Base-by-base conservation (phyloP, 1,284 basidiomycete genomes). In the Marasmius tenuissimus region DNA sequence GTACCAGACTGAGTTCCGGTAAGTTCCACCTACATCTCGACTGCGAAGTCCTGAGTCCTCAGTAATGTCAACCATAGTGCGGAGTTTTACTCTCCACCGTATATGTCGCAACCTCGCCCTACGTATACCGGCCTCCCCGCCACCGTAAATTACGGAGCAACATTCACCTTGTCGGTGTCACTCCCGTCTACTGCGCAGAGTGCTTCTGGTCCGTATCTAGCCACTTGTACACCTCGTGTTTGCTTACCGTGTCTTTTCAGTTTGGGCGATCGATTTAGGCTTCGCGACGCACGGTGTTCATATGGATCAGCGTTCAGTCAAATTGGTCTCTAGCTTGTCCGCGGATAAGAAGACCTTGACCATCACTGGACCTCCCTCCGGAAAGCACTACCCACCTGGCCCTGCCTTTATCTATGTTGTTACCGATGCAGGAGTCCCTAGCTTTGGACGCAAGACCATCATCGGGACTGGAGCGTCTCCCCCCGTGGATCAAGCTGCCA, bases 331-430 rank as follows among this genome's bases (percentile, higher is more conserved):
- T 4, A 68, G 71, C 6, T 59, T 74, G 1, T 67, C 66, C 11
- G 7, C 47, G 27, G 74, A 78, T 57, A 65, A 64, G 52, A 69
- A 69, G 56, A 73, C 70, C 9, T 67, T 84, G 35, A 73, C 69
- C 0, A 68, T 82, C 38, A 76, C 69, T 2, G 81, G 75, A 4
- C 83, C 82, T 7, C 77, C 81, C 1, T 69, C 75, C 56, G 75
- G 68, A 11, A 70, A 71, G 22, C 69, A 84, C 27, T 82, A 85
- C 60, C 81, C 82, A 4, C 81, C 83, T 39, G 86, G 86, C 5
- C 84, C 84, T 6, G 86, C 78, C 1, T 83, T 80, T 72, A 67
- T 88, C 45, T 85, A 81, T 65, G 70, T 86, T 37, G 78, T 86
- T 11, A 78, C 79, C 5, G 78, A 83, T 62, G 83, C 78, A 16